phyloP scores from a whole-genome alignment of 2,329 filamentous ascomycete species.

The Colletotrichum karsti region DNA sequence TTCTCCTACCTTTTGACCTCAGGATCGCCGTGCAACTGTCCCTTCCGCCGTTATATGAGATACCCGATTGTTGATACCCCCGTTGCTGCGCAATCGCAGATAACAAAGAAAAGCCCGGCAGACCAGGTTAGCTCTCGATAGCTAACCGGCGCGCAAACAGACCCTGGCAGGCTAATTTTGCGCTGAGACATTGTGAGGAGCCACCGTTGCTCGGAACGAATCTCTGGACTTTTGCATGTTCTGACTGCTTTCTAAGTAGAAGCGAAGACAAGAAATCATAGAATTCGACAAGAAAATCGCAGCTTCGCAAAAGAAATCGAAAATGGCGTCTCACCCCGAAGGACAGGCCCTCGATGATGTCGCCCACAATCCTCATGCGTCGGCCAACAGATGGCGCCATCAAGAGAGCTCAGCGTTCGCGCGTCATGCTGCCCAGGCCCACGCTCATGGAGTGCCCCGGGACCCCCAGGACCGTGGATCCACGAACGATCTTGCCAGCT shows the following conservation, averaged over 20 bases:
- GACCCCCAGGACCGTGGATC: conserved; percentile 50
- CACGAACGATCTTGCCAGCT: conserved; percentile 62
- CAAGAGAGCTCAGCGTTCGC: conserved; percentile 68
- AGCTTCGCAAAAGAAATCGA: neutral
- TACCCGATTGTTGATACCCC: conserved; percentile 13
- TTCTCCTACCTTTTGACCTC: neutral
- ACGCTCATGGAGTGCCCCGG: conserved; percentile 40
- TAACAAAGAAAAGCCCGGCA: neutral
- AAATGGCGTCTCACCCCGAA: conserved; percentile 33
- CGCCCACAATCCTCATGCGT: conserved; percentile 62
- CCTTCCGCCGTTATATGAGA: neutral
- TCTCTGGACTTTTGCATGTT: neutral
- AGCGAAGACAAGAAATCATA: conserved; percentile 39
- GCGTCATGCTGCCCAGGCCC: conserved; percentile 50
- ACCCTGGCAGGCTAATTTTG: conserved; percentile 15
- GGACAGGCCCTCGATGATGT: conserved; percentile 39
- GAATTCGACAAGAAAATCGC: neutral
- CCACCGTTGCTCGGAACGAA: neutral
- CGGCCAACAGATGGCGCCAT: conserved; percentile 68
- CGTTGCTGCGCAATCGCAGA: conserved; percentile 1
- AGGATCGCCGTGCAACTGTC: neutral
- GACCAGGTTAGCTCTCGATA: neutral
- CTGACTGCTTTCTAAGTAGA: conserved; percentile 19
- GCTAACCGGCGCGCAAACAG: conserved; percentile 10
- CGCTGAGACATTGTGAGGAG: conserved; percentile 27